Evolutionary conservation across 345 rosid genomes (phyloP).

Genomic region (Melaleuca quinquenervia): DNA sequence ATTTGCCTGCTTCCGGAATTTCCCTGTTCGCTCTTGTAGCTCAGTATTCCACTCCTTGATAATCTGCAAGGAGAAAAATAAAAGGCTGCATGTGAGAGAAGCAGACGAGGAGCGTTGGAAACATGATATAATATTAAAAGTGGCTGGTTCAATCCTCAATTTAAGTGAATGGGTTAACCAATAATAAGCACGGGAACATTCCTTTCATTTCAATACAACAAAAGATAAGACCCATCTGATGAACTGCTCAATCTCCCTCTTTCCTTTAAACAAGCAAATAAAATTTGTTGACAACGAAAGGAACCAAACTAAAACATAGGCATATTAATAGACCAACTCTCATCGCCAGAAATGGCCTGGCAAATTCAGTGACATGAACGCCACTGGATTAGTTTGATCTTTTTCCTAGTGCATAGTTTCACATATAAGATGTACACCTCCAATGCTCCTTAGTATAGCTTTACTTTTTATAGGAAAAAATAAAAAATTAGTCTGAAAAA

Average conservation of each 20-base stretch:
- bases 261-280: neutral
- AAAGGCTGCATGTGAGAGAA: neutral
- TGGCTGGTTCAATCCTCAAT: neutral
- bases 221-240: neutral
- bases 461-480: neutral
- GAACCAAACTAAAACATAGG: neutral
- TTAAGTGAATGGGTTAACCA: neutral
- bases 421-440: neutral
- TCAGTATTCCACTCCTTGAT: conserved; percentile 96
- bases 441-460: neutral
- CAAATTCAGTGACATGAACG: neutral
- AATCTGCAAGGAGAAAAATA: conserved; percentile 33
- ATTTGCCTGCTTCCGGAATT: conserved; percentile 82
- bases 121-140: neutral
- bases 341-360: neutral
- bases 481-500: neutral
- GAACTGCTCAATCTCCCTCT: neutral
- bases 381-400: neutral
- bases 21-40: conserved; percentile 87
- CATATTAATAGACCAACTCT: neutral
- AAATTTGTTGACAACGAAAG: neutral
- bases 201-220: neutral
- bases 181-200: neutral
- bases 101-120: neutral
- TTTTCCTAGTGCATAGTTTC: neutral